Base-by-base conservation (phyloP, 768 basidiomycete species). In the Kwoniella botswanensis region DNA sequence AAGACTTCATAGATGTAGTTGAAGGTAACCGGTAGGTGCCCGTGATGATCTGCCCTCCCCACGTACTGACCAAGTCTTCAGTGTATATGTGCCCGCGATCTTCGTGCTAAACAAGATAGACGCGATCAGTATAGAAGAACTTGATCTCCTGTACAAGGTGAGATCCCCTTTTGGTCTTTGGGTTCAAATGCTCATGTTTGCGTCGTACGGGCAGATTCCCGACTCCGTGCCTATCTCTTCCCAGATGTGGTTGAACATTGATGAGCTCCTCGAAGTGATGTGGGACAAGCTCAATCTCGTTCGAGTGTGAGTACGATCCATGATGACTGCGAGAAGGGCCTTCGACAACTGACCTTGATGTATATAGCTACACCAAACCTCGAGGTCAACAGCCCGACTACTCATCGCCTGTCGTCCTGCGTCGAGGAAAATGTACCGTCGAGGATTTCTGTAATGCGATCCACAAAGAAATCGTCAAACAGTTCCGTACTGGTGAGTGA, bases 101-200 rank as follows among this genome's bases (percentile, higher is more conserved):
- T 97, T 93, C 83, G 93, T 93, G 71, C 82, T 90, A 84, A 79
- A 82, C 80, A 84, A 93, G 90, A 94, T 96, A 80, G 97, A 99
- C 83, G 97, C 93, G 21, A 98, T 98, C 79, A 95, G 93, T 65
- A 97, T 98, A 84, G 96, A 98, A 83, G 96, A 98, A 85, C 88
- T 98, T 26, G 96, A 98, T 84, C 88, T 96, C 67, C 84, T 96
- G 86, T 94, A 76, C 76, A 88, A 86, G 52, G 62, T 67, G 55
- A 61, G 71, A 44, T 24, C 22, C 22, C 9, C 18, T 21, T 53
- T 15, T n/a, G 35, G 6, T 35, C 35, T 7, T 35, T 35, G 35
- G 35, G 35, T 35, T 35, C 35, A 35, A 35, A 35, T 35, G 35
- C 35, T 35, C 35, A 35, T 35, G 35, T 5, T 35, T 6, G 35